Base-by-base conservation (phyloP, 805 yeast genomes). In the Hanseniaspora lindneri region DNA sequence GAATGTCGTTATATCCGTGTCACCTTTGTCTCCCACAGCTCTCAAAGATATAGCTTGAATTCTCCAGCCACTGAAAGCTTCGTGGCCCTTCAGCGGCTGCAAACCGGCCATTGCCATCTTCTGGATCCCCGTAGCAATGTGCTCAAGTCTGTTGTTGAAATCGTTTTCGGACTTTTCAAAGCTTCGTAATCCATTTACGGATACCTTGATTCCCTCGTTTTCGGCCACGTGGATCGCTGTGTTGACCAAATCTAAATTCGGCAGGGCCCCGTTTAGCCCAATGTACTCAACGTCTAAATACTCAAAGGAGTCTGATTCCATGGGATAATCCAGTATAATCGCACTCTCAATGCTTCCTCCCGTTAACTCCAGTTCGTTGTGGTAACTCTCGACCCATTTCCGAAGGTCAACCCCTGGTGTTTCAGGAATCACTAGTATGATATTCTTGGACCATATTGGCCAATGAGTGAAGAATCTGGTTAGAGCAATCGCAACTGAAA, bases 321-420 rank as follows among this genome's bases (percentile, higher is more conserved):
- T 73, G 3, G 92, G 78, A 59, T 75, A 86, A 61, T 92, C 97
- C 52, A 92, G 57, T 19, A 87, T 80, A 3, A 92, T 60, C 0
- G 96, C 97, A 30, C 92, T 83, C 57, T 92, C 96, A 35, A 92
- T 82, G 0, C 92, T 76, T 0, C 99, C 99, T 30, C 94, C 96
- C 1, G 96, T 87, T 48, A 78, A 69, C 56, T 86, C 94, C 58
- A 92, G 67, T 0, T 81, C 68, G 0, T 84, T 78, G 59, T 92
- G 97, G 62, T 92, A 92, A 0, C 94, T 95, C 52, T 83, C 85
- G 8, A 89, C 96, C 97, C 97, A 92, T 3, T 79, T 67, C 51
- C 95, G 70, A 51, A 89, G 67, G 1, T 92, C 76, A 27, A 69
- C 67, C 39, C 75, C 75, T 1, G 82, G 76, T 58, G 87, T 77